Conservation (phyloP, 2,329 filamentous ascomycete genomes). For the Monosporascus ibericus region DNA sequence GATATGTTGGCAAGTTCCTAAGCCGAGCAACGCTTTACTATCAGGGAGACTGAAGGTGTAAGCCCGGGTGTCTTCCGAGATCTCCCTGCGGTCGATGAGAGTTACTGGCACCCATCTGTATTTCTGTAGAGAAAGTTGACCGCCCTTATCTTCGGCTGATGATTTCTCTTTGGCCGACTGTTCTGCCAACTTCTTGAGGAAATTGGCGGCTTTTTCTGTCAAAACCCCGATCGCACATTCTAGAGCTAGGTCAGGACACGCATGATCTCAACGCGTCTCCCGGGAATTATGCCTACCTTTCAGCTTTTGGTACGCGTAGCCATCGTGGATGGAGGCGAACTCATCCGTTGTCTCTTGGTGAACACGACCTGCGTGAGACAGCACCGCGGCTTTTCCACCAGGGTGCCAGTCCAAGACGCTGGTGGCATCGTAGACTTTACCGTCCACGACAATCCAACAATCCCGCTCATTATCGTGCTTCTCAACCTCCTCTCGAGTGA, state of each 20-base stretch:
- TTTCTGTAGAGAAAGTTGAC: background rate
- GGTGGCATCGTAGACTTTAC: background rate
- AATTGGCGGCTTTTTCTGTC: background rate
- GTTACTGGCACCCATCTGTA: background rate
- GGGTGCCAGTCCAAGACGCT: background rate
- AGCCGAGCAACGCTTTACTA: slow-evolving; percentile 32
- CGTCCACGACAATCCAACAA: background rate
- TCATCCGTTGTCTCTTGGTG: background rate
- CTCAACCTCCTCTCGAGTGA: background rate
- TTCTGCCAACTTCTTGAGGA: background rate
- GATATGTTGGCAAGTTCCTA: slow-evolving; percentile 46
- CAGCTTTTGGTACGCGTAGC: background rate
- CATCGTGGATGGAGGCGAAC: background rate
- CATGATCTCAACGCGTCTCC: no score
- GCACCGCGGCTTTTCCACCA: background rate
- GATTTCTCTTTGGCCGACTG: background rate
- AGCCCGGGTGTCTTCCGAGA: background rate
- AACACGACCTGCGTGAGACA: background rate
- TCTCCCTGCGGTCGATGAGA: background rate
- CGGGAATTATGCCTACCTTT: background rate
- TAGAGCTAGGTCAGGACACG: background rate
- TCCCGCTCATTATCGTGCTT: background rate
- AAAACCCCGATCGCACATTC: background rate
- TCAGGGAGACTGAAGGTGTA: background rate
- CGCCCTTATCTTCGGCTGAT: background rate